Evolutionary conservation across 345 rosid genomes (phyloP), one percentile per base, ranked within the genome.

Genomic region (Theobroma cacao): DNA sequence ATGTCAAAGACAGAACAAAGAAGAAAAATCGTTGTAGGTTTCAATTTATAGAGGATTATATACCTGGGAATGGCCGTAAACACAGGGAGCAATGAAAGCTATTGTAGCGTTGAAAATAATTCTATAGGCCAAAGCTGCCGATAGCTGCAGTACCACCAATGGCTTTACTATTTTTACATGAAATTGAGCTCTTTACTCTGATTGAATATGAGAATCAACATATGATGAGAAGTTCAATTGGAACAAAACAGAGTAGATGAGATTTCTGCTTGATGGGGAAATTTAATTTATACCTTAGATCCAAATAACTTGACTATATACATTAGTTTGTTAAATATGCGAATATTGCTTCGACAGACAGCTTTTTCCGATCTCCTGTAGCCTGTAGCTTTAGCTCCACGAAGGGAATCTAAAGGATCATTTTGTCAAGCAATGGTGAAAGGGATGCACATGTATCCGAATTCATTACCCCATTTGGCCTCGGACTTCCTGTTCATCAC

Each of bases 41-140:
- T n/a, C n/a, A n/a, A n/a, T n/a, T n/a, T n/a, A n/a, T n/a, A n/a
- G n/a, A n/a, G n/a, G n/a, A n/a, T n/a, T n/a, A n/a, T n/a, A n/a
- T 15, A 91, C 94, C 74, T 91, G 91, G 4, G 93, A 92, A 53
- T 91, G 93, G 33, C 92, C 93, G 50, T 88, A 90, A 48, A 86
- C 92, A 62, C 81, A 84, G 30, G 97, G 92, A 55, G 94, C 95
- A 33, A 93, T 63, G 81, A 83, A 93, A 72, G 90, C 82, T 4
- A 91, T 74, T 1, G 94, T 87, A 4, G 92, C 86, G 77, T 88
- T 86, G 7, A 80, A 80, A 22, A 87, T 70, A 61, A 84, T n/a
- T 80, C 86, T 84, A n/a, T 77, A 65, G 5, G 86, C 77, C 59
- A 85, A 28, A 2, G 75, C 68, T 64, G 85, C 86, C 33, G 86